These are phyloP conservation scores for Exophiala phaeomuriformis DNA, from an alignment of 2,329 filamentous ascomycete genomes.

Conservation along the genomic window DNA sequence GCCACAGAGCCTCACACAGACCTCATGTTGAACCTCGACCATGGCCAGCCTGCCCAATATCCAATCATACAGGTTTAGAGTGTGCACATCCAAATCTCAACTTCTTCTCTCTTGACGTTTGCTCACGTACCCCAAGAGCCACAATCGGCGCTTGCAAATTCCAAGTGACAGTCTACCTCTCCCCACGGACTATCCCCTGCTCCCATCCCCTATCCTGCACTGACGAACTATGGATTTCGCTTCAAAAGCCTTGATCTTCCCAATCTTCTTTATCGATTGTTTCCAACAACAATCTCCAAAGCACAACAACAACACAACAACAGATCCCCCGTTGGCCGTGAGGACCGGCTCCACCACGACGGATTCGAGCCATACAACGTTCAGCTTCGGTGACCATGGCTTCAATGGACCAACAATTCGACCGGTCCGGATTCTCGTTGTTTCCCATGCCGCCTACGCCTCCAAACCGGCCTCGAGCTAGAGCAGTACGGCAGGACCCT, in stretches of 20 bases:
- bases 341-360: neutral
- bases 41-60: neutral
- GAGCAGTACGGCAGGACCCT: constrained; percentile 3
- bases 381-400: neutral
- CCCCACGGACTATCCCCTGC: constrained; percentile 19
- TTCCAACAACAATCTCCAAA: constrained; percentile 12
- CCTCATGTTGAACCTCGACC: constrained; percentile 1
- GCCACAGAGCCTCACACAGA: neutral
- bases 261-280: constrained; percentile 21
- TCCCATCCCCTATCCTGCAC: constrained; percentile 18
- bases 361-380: neutral
- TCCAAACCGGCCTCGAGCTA: constrained; percentile 8
- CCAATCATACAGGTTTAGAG: neutral
- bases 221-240: constrained; percentile 5
- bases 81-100: neutral
- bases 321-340: constrained; percentile 5
- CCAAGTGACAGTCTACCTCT: constrained; percentile 8
- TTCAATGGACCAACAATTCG: constrained; percentile 10
- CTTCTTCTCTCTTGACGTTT: neutral
- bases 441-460: constrained; percentile 18
- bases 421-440: constrained; percentile 10
- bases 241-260: constrained; percentile 17
- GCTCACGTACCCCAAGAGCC: neutral
- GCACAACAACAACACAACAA: constrained; percentile 17
- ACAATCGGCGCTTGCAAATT: constrained; percentile 8